These are phyloP conservation scores for Athelia sp. DNA, from an alignment of 1,284 basidiomycete genomes.

Conservation along the genomic window DNA sequence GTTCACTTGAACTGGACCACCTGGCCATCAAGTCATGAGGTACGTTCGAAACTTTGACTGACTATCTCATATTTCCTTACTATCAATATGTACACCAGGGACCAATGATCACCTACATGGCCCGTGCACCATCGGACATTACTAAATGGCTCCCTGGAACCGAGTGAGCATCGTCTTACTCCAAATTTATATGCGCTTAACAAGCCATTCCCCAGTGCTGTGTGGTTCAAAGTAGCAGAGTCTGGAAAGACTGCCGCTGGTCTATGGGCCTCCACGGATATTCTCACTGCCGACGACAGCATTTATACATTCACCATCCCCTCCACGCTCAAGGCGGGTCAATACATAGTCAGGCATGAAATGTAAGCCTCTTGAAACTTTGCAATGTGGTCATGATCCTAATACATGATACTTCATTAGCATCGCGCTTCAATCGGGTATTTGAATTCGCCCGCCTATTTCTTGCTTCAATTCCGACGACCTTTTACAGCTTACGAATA, in stretches of 20 bases:
- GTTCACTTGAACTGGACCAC: slow-evolving; percentile 44
- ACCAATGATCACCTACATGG: slow-evolving; percentile 25
- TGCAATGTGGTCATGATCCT: background rate
- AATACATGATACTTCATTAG: slow-evolving; percentile 12
- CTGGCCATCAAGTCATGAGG: slow-evolving; percentile 41
- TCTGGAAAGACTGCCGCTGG: slow-evolving; percentile 38
- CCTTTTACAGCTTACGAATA: slow-evolving; percentile 27
- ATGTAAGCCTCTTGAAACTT: slow-evolving; percentile 23
- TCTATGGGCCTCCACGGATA: slow-evolving; percentile 38
- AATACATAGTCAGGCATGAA: slow-evolving; percentile 47
- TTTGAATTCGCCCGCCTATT: no score
- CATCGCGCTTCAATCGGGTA: slow-evolving; percentile 36
- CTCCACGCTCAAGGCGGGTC: slow-evolving; percentile 35
- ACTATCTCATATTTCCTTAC: background rate
- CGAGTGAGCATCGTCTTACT: slow-evolving; percentile 6
- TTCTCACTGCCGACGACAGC: slow-evolving; percentile 31
- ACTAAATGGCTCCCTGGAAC: slow-evolving; percentile 17
- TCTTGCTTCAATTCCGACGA: slow-evolving; percentile 6
- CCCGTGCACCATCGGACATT: slow-evolving; percentile 16
- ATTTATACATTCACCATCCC: slow-evolving; percentile 44
- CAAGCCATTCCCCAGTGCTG: slow-evolving; percentile 22
- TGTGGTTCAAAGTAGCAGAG: slow-evolving; percentile 46
- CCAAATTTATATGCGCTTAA: background rate
- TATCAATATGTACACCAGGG: slow-evolving; percentile 18
- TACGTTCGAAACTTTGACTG: slow-evolving; percentile 4